Base-by-base conservation (phyloP, 2,329 filamentous ascomycete genomes). In the Acrocalymma vagum region DNA sequence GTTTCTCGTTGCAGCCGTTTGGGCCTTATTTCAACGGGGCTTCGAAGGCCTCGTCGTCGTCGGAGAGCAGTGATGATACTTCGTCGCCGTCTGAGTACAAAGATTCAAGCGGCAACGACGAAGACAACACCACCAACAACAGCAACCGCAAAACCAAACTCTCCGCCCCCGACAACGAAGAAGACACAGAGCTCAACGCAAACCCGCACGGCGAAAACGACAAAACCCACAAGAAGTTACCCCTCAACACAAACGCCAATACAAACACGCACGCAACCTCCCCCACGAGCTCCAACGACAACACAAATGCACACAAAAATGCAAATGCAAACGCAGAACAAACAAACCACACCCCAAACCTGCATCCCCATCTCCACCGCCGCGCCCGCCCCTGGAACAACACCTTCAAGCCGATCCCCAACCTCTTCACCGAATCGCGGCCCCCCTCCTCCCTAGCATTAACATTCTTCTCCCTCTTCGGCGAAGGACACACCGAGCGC, bases 381-480 rank as follows among this genome's bases (percentile, higher is more conserved):
- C n/a, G 11, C 18, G 6, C 23, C 38, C 2, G 21, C 10, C 5
- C 21, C 15, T 25, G 10, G 3, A 36, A 27, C n/a, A 16, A 28
- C 15, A 22, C 21, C 9, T n/a, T n/a, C n/a, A n/a, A n/a, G n/a
- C n/a, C 18, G 17, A 49, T 42, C 38, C 57, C 55, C 6, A 62
- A 60, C 20, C 37, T 65, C n/a, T 65, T 65, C 46, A 40, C 52
- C 15, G 21, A 29, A 5, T 9, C 17, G 3, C 58, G 60, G 14
- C 47, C 50, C 1, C 49, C 60, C 1, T 24, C 31, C 3, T 35
- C 53, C 4, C 43, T 63, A 14, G 60, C 60, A 1, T 36, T 54
- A 1, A 60, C 58, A 2, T 44, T 65, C 13, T 62, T 58, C 51
- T 51, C 45, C 3, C 53, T 65, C 7, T 65, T 65, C 15, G 55